A percentile compares a stretch with the other conserved stretches of the same genome.
These are phyloP conservation scores for Phytophthora pinifolia DNA, from an alignment of 352 stramenopile genomes.

Conservation along the genomic window DNA sequence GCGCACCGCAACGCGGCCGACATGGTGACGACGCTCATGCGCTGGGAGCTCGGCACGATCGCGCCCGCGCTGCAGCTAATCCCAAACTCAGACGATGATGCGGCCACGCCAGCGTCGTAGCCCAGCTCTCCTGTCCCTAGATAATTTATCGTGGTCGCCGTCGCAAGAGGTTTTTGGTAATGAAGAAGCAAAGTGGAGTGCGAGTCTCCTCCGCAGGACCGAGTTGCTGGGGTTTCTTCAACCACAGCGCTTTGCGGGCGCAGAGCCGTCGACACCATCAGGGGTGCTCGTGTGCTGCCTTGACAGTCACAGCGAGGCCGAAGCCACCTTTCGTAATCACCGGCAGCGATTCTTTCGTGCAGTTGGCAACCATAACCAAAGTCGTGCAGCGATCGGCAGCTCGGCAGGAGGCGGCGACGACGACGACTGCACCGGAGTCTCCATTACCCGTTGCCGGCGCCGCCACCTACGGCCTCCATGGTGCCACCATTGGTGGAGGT, in stretches of 20 bases:
- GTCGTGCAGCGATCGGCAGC: conserved; percentile 1
- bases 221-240: conserved; percentile 21
- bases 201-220: neutral
- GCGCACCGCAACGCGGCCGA: conserved; percentile 49
- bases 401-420: neutral
- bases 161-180: conserved; percentile 22
- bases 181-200: conserved; percentile 16
- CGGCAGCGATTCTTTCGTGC: conserved; percentile 12
- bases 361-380: conserved; percentile 32
- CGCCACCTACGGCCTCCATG: no score
- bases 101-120: conserved; percentile 4
- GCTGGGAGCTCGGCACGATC: conserved; percentile 49
- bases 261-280: neutral
- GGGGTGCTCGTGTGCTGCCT: no score
- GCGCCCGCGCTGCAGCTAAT: conserved; percentile 36
- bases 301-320: neutral
- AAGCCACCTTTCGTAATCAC: conserved; percentile 27
- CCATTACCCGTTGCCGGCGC: no score
- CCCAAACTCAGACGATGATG: conserved; percentile 16
- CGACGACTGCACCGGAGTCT: no score
- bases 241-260: conserved; percentile 29
- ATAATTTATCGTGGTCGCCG: conserved; percentile 26
- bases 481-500: no score
- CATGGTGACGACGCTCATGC: conserved; percentile 47
- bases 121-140: neutral